phyloP scores from a whole-genome alignment of 108 stramenopile genomes.

The Cyclostephanos invisitatus region DNA sequence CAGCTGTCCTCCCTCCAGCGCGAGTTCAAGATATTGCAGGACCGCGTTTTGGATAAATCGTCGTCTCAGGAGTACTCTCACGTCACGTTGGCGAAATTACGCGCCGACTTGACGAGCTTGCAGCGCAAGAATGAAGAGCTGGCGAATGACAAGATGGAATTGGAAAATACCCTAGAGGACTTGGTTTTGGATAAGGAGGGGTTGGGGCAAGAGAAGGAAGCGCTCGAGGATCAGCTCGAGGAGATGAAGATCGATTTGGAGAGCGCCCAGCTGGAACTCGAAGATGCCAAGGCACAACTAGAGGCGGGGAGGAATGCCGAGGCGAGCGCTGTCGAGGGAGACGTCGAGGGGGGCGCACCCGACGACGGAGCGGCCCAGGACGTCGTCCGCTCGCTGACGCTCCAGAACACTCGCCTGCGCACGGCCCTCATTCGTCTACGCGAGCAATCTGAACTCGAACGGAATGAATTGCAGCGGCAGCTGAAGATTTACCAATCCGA shows the following conservation, averaged over 20 bases:
- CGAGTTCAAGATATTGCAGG: slow-evolving; percentile 36
- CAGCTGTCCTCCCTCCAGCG: slow-evolving; percentile 29
- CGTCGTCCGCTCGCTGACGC: slow-evolving; percentile 59
- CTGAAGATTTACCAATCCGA: slow-evolving; percentile 47
- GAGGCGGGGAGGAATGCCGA: slow-evolving; percentile 47
- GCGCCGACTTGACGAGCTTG: slow-evolving; percentile 62
- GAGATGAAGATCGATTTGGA: slow-evolving; percentile 78
- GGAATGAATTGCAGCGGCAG: slow-evolving; percentile 68
- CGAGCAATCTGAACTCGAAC: slow-evolving; percentile 77
- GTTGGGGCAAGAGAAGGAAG: slow-evolving; percentile 78
- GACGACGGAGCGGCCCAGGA: slow-evolving; percentile 45
- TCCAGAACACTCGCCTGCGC: slow-evolving; percentile 81
- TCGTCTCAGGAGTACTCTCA: slow-evolving; percentile 27
- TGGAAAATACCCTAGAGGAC: slow-evolving; percentile 76
- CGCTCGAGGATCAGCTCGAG: slow-evolving; percentile 69
- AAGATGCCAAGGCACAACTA: slow-evolving; percentile 70
- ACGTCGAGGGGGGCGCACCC: slow-evolving; percentile 13
- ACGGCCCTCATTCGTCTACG: slow-evolving; percentile 79
- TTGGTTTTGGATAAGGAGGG: slow-evolving; percentile 84
- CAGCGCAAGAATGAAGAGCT: slow-evolving; percentile 71
- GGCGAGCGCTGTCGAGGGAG: slow-evolving; percentile 12
- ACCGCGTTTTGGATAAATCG: slow-evolving; percentile 33
- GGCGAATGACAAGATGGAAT: slow-evolving; percentile 65
- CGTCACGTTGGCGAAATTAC: slow-evolving; percentile 57
- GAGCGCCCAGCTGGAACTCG: slow-evolving; percentile 78